Base-by-base conservation (phyloP, 2,329 filamentous ascomycete species). In the Sphaerulina vaccinii region DNA sequence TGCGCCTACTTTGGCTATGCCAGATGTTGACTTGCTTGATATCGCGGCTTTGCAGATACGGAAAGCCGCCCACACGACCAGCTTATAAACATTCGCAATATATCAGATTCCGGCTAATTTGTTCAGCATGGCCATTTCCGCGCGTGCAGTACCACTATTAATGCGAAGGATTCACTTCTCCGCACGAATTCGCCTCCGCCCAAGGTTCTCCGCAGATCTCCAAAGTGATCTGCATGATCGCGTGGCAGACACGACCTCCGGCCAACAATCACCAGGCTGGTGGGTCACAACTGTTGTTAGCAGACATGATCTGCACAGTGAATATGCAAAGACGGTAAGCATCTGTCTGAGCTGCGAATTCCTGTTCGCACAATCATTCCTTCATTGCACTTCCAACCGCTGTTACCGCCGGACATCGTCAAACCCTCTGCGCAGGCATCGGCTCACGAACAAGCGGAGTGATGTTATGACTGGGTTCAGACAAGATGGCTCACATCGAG, bases 161-260 rank as follows among this genome's bases (percentile, higher is more conserved):
- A n/a, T n/a, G n/a, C n/a, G n/a, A n/a, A n/a, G n/a, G n/a, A n/a
- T n/a, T n/a, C n/a, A 16, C 46, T 41, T 49, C 46, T 49, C 46
- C 46, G 46, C 46, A 49, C 36, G 23, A 6, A 9, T 15, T 18
- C 22, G n/a, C 11, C 18, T 21, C 18, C n/a, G 21, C 38, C 38
- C 38, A 41, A 41, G 38, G 38, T 42, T 41, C 46, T 49, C 46
- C 46, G 29, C 46, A 35, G 29, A 42, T 29, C 37, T 38, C 46
- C 37, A 35, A 24, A 33, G 7, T 42, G 46, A 49, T 49, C 46
- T 40, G 46, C 46, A 49, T 42, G 38, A 41, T 32, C 46, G 46
- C 46, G 46, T 49, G 46, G 46, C 46, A 21, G 19, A 35, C 37
- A 42, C 38, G 38, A 11, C 11, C 32, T n/a, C 13, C 38, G 18